Conservation (phyloP, 2,329 filamentous ascomycete genomes). For the Alternaria consortialis region DNA sequence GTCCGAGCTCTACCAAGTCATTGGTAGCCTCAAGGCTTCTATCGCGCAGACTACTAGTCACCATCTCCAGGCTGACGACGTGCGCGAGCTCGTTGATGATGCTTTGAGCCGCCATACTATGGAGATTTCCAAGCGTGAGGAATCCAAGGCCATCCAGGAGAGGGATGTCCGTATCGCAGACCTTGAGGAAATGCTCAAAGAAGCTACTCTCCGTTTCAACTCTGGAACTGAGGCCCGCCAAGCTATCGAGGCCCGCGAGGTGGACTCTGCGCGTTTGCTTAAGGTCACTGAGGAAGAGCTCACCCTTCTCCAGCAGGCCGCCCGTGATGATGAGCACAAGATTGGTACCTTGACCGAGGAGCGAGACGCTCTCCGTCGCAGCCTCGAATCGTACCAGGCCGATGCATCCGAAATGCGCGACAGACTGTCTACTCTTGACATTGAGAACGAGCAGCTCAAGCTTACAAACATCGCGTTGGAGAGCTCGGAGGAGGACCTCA, state of each 20-base stretch:
- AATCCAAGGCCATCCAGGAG: constrained; percentile 42
- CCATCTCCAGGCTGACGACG: constrained; percentile 57
- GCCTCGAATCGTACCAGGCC: constrained; percentile 49
- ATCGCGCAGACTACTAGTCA: constrained; percentile 57
- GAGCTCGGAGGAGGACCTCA: constrained; percentile 56
- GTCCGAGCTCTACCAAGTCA: constrained; percentile 57
- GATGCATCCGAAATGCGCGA: constrained; percentile 59
- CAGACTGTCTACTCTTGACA: constrained; percentile 61
- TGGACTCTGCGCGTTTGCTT: constrained; percentile 55
- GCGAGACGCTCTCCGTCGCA: constrained; percentile 51
- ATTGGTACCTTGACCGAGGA: constrained; percentile 56
- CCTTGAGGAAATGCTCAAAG: constrained; percentile 47
- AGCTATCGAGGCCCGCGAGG: constrained; percentile 55
- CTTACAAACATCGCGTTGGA: constrained; percentile 43
- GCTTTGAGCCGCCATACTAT: constrained; percentile 47
- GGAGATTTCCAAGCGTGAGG: constrained; percentile 41
- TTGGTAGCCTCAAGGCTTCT: constrained; percentile 59
- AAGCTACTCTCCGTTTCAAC: constrained; percentile 46
- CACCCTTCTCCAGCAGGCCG: constrained; percentile 54
- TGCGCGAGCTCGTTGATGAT: constrained; percentile 48
- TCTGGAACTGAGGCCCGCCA: constrained; percentile 55
- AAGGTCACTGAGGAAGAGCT: constrained; percentile 61
- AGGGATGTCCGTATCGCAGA: constrained; percentile 47
- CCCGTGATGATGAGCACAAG: constrained; percentile 54
- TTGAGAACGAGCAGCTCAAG: constrained; percentile 68